Evolutionary conservation across 1,139 yeast species (phyloP).

Genomic region (Arxiozyma slooffiae): DNA sequence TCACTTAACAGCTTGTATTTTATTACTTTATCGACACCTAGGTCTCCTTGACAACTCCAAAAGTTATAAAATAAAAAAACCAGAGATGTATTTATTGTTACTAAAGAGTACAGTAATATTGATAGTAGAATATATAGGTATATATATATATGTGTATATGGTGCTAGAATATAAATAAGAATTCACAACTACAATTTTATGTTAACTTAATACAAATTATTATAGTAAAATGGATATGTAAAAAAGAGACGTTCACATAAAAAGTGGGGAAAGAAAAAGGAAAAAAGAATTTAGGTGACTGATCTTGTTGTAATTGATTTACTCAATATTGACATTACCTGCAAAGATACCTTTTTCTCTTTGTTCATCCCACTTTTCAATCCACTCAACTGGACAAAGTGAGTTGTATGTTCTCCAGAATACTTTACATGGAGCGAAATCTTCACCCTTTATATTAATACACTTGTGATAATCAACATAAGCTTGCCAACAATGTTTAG

Average conservation of each 20-base stretch:
- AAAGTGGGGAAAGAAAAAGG: not conserved
- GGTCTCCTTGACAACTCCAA: not conserved
- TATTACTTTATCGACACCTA: too few relatives aligned
- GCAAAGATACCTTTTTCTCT: slow-evolving; percentile 67
- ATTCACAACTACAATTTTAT: not conserved
- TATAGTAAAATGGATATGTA: too few relatives aligned
- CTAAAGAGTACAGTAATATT: not conserved
- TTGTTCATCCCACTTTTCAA: slow-evolving; percentile 93
- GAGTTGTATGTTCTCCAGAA: slow-evolving; percentile 87
- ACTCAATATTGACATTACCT: slow-evolving; percentile 35
- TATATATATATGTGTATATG: not conserved
- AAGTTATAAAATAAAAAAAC: too few relatives aligned
- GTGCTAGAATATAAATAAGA: too few relatives aligned
- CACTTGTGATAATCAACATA: slow-evolving; percentile 98
- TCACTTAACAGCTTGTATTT: too few relatives aligned
- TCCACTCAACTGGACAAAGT: slow-evolving; percentile 88
- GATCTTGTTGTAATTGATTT: not conserved
- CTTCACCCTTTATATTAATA: slow-evolving; percentile 94
- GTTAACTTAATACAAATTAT: not conserved
- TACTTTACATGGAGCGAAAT: slow-evolving; percentile 92
- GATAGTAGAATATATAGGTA: not conserved
- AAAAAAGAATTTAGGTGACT: too few relatives aligned
- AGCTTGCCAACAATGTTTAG: slow-evolving; percentile 96
- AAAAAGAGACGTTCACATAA: not conserved
- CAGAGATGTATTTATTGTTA: not conserved